phyloP scores from a whole-genome alignment of 2,329 filamentous ascomycete species.

The Cladophialophora immunda region DNA sequence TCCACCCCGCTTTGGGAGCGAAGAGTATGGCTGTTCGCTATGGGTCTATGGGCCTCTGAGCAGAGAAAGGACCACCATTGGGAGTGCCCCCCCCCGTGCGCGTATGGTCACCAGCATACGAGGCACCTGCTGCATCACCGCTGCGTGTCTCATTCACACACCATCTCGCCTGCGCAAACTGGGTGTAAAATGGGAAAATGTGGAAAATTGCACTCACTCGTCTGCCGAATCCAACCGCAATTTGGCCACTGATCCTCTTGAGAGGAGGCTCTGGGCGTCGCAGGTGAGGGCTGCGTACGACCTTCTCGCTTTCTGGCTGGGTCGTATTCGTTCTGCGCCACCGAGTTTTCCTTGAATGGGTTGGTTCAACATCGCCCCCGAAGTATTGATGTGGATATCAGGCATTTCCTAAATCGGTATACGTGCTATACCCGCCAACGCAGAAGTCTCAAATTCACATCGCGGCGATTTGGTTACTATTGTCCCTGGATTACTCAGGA shows the following conservation, averaged over 20 bases:
- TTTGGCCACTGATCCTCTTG: background rate
- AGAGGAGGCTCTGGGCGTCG: background rate
- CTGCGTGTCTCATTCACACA: slow-evolving; percentile 14
- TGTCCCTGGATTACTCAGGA: background rate
- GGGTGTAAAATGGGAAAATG: background rate
- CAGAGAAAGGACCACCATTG: background rate
- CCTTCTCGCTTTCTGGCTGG: background rate
- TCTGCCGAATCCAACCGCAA: background rate
- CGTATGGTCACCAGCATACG: background rate
- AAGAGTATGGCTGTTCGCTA: background rate
- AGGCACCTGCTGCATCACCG: background rate
- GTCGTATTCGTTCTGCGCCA: background rate
- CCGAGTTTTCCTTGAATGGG: background rate
- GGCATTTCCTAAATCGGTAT: background rate
- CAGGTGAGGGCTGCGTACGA: no score
- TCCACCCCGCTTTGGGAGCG: background rate
- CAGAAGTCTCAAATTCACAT: no score
- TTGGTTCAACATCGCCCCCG: background rate
- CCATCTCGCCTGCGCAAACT: background rate
- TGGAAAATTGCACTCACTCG: background rate
- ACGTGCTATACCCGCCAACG: background rate
- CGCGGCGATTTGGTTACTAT: background rate
- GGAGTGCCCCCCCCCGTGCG: background rate
- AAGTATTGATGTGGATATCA: background rate
- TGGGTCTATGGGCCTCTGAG: no score